Conservation (phyloP, 306 rosid genomes). For the Dalbergia oliveri region DNA sequence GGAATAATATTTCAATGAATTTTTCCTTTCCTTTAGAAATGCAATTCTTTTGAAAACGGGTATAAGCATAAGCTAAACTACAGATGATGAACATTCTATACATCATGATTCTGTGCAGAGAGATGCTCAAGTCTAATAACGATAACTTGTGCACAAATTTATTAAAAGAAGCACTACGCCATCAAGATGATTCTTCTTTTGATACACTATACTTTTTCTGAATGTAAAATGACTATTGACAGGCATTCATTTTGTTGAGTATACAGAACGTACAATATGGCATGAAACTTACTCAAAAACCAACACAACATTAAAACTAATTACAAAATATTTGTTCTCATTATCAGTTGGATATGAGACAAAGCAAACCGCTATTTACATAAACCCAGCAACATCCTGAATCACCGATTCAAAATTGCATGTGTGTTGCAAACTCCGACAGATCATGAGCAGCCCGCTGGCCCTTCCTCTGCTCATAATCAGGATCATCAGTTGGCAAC, state of each 20-base stretch:
- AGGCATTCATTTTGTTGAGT: conserved; percentile 39
- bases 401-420: conserved; percentile 52
- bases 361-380: conserved; percentile 57
- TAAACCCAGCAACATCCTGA: conserved; percentile 51
- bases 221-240: conserved; percentile 39
- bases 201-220: background rate
- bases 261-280: conserved; percentile 35
- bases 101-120: conserved; percentile 1
- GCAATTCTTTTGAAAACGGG: conserved; percentile 7
- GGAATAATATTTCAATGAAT: background rate
- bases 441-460: conserved; percentile 50
- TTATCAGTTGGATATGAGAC: conserved; percentile 48
- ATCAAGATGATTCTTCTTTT: conserved; percentile 28
- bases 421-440: conserved; percentile 55
- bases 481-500: conserved; percentile 86
- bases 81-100: conserved; percentile 38
- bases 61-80: conserved; percentile 5
- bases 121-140: conserved; percentile 26
- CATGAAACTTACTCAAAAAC: conserved; percentile 46
- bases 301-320: conserved; percentile 49
- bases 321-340: conserved; percentile 44
- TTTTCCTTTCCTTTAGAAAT: conserved; percentile 13
- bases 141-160: background rate
- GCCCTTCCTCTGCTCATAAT: conserved; percentile 76
- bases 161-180: conserved; percentile 14